Evolutionary conservation across 208 protist species (phyloP).

Genomic region (Tetramitus jugosus): DNA sequence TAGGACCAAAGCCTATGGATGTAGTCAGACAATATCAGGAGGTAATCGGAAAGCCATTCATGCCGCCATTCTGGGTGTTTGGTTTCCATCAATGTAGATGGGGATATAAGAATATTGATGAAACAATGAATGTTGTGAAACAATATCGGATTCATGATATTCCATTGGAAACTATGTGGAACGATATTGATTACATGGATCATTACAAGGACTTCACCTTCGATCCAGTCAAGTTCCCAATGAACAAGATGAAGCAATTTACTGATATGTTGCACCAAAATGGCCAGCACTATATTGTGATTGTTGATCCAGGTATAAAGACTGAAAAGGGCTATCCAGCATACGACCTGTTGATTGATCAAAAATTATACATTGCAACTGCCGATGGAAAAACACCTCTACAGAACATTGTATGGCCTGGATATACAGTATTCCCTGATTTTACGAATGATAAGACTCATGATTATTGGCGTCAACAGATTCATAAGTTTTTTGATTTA

Average conservation of each 20-base stretch:
- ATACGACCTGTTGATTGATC: conserved; percentile 35
- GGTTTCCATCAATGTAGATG: conserved; percentile 55
- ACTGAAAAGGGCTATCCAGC: conserved; percentile 32
- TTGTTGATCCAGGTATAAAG: conserved; percentile 37
- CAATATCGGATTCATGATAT: conserved; percentile 48
- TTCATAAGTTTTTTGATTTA: conserved; percentile 43
- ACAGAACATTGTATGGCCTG: conserved; percentile 48
- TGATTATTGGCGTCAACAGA: conserved; percentile 43
- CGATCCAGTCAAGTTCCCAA: conserved; percentile 47
- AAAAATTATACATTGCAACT: conserved; percentile 39
- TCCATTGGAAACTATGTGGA: conserved; percentile 63
- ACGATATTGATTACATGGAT: conserved; percentile 74
- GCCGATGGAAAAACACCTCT: conserved; percentile 20
- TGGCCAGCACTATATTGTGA: conserved; percentile 36
- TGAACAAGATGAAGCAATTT: conserved; percentile 16
- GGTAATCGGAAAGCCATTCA: conserved; percentile 51
- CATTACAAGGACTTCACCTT: conserved; percentile 55
- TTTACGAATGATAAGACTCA: conserved; percentile 47
- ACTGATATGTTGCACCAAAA: conserved; percentile 28
- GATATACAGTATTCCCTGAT: conserved; percentile 51
- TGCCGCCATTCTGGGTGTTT: conserved; percentile 52
- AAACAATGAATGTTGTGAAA: conserved; percentile 42
- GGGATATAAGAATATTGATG: conserved; percentile 50
- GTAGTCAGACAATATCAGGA: conserved; percentile 54
- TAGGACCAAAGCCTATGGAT: conserved; percentile 46